Base-by-base conservation (phyloP, 1,139 yeast species). In the Zygosaccharomyces pseudobailii region DNA sequence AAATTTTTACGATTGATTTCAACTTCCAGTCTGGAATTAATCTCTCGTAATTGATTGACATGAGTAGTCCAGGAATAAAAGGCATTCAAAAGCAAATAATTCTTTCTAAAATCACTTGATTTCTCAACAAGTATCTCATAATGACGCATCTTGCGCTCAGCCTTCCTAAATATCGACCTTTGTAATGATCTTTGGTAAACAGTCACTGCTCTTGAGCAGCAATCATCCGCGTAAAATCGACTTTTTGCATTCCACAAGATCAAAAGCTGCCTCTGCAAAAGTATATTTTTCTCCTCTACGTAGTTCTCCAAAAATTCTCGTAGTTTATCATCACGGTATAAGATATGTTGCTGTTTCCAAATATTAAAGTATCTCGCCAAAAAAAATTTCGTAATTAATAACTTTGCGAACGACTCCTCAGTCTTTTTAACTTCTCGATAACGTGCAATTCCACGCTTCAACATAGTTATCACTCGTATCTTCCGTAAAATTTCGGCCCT, bases 81-180 rank as follows among this genome's bases (percentile, higher is more conserved):
- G 41, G 5, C 49, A 27, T 10, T 49, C 45, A 25, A 45, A 17
- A 35, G 43, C 34, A 22, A 48, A 43, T 41, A 57, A 13, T 46
- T 57, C 8, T 47, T 46, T 37, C 62, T 57, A 21, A 65, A 43
- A 4, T 45, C 56, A 36, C 55, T 55, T 3, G 68, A 61, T 36
- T 46, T 22, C 10, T 8, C 17, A 5, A 24, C 28, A 2, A 55
- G 53, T 1, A 7, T 17, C 20, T 51, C 50, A 52, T 57, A 42
- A 4, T 52, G 49, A 25, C 45, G 35, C 20, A 43, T 13, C 30
- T 39, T 43, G 25, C 22, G 23, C 19, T 32, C 28, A 2, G 32
- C 22, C 21, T 5, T 23, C 6, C 28, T 37, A 32, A 49, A 36
- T 5, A 24, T 24, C 7, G 25, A 21, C 10, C 27, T 31, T 9